Conservation (phyloP, 176 grass and related monocot genomes). For the Metroxylon sagu region DNA sequence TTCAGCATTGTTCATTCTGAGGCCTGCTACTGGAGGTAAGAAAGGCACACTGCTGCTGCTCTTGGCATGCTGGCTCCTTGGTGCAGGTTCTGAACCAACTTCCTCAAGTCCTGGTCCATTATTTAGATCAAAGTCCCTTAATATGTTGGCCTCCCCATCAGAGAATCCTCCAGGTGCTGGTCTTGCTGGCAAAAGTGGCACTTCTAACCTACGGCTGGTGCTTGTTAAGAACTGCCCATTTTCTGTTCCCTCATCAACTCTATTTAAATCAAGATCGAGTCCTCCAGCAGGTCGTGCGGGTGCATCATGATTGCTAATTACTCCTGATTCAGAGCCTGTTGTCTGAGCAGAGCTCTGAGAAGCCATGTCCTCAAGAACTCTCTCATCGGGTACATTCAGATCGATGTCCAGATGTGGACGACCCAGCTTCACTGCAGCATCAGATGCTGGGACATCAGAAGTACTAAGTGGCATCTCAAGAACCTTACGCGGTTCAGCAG, state of each 20-base stretch:
- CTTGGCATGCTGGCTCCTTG: slow-evolving; percentile 37
- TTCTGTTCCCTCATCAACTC: slow-evolving; percentile 45
- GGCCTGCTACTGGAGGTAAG: slow-evolving; percentile 34
- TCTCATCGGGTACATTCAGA: slow-evolving; percentile 69
- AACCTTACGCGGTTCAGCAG: slow-evolving; percentile 64
- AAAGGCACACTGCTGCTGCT: slow-evolving; percentile 43
- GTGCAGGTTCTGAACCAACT: slow-evolving; percentile 33
- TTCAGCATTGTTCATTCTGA: slow-evolving; percentile 39
- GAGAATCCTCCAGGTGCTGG: slow-evolving; percentile 14
- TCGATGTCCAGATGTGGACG: slow-evolving; percentile 58
- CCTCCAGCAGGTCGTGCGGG: slow-evolving; percentile 27
- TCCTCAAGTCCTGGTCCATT: slow-evolving; percentile 60
- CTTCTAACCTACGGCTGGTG: slow-evolving; percentile 29
- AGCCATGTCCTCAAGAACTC: slow-evolving; percentile 51
- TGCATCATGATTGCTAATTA: slow-evolving; percentile 34
- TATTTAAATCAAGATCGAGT: slow-evolving; percentile 74
- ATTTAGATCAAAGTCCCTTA: slow-evolving; percentile 62
- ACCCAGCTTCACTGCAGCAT: slow-evolving; percentile 33
- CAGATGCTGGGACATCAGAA: slow-evolving; percentile 19
- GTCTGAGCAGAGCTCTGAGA: slow-evolving; percentile 45
- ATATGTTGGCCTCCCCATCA: slow-evolving; percentile 26
- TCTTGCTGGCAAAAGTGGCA: slow-evolving; percentile 40
- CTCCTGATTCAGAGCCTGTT: slow-evolving; percentile 44
- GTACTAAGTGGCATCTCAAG: slow-evolving; percentile 27
- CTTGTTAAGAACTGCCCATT: slow-evolving; percentile 35